phyloP scores from a whole-genome alignment of 1,139 yeast species.

The Kodamaea anthophila region DNA sequence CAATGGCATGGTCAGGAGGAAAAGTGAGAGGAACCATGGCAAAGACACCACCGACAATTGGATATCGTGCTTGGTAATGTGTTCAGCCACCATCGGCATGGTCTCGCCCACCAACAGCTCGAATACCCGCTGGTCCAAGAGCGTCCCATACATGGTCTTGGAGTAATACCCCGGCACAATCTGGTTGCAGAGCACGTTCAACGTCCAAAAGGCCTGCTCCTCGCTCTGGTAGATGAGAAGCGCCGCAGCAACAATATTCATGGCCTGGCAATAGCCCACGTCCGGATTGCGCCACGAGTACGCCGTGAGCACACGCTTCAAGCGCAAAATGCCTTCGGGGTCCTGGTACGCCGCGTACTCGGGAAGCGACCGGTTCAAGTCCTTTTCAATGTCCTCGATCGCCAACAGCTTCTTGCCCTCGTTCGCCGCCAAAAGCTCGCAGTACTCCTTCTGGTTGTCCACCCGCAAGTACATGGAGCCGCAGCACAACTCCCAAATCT shows the following conservation, averaged over 20 bases:
- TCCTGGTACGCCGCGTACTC: conserved; percentile 93
- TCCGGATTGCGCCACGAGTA: conserved; percentile 97
- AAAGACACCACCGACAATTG: conserved; percentile 91
- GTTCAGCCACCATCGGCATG: conserved; percentile 85
- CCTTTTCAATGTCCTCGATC: conserved; percentile 94
- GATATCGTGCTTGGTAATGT: conserved; percentile 70
- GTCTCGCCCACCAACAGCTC: conserved; percentile 86
- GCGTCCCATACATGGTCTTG: conserved; percentile 95
- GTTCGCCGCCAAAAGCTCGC: conserved; percentile 48
- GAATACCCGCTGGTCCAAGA: conserved; percentile 88
- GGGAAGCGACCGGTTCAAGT: conserved; percentile 86
- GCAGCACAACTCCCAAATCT: conserved; percentile 87
- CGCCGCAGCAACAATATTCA: conserved; percentile 97
- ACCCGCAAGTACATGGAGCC: conserved; percentile 80
- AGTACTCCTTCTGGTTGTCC: conserved; percentile 56
- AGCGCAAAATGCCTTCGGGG: conserved; percentile 74
- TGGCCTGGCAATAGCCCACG: conserved; percentile 97
- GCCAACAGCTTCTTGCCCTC: conserved; percentile 68
- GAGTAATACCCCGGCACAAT: conserved; percentile 95
- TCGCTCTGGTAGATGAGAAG: conserved; percentile 89
- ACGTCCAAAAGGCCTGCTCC: conserved; percentile 96
- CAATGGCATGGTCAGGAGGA: conserved; percentile 89
- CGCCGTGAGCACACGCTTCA: conserved; percentile 84
- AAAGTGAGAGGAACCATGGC: conserved; percentile 94
- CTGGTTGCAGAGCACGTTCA: conserved; percentile 74